These are phyloP conservation scores for Oleoguttula mirabilis DNA, from an alignment of 495 filamentous ascomycete genomes.

Conservation along the genomic window DNA sequence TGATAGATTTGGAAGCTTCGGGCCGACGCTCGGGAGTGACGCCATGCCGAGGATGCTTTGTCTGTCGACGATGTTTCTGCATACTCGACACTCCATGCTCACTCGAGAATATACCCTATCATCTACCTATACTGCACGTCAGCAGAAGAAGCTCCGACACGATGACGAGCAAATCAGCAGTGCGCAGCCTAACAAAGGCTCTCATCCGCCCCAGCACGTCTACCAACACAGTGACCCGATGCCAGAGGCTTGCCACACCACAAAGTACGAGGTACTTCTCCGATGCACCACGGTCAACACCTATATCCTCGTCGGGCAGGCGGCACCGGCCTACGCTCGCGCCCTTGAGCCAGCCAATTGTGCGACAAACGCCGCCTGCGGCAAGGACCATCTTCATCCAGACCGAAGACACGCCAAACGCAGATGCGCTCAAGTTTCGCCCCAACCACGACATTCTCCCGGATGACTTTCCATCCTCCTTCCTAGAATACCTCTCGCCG, in stretches of 20 bases:
- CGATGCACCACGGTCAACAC: conserved; percentile 4
- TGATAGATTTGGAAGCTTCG: too few relatives aligned
- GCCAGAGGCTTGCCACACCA: conserved; percentile 10
- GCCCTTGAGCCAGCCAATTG: conserved; percentile 1
- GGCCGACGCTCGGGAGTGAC: too few relatives aligned
- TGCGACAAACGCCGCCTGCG: conserved; percentile 2
- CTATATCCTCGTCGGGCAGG: conserved; percentile 9
- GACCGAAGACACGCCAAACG: conserved; percentile 85
- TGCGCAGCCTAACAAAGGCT: conserved; percentile 12
- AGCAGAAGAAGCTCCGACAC: too few relatives aligned
- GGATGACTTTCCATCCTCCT: conserved; percentile 54
- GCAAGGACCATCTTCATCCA: conserved; percentile 88
- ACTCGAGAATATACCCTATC: too few relatives aligned
- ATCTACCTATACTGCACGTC: too few relatives aligned
- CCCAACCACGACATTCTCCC: conserved; percentile 77
- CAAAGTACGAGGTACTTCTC: conserved; percentile 7
- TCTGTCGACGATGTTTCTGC: too few relatives aligned
- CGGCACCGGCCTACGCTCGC: conserved; percentile 10
- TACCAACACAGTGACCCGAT: conserved; percentile 1
- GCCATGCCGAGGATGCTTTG: too few relatives aligned
- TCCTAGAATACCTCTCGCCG: conserved; percentile 82
- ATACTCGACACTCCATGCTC: too few relatives aligned
- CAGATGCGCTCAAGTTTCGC: conserved; percentile 87
- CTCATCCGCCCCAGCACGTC: conserved; percentile 8
- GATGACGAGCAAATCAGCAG: conserved; percentile 19